A percentile compares a stretch with the other conserved stretches of the same genome.
phyloP scores from a whole-genome alignment of 1,139 yeast species.

The Casaregolazyma lundiana region DNA sequence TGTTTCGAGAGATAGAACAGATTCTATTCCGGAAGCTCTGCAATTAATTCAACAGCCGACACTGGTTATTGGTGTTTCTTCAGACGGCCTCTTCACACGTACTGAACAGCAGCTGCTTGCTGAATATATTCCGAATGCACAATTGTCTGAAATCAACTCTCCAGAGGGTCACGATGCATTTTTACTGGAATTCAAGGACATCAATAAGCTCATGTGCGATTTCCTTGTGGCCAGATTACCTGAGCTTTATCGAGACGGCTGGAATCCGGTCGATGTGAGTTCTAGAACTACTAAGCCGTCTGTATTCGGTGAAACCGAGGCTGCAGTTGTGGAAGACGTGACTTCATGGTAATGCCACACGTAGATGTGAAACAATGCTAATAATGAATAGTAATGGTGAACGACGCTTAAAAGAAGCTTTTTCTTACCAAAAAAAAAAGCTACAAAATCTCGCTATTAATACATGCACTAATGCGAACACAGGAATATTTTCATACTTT shows the following conservation, averaged over 20 bases:
- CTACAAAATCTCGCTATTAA: no score
- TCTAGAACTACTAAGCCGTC: constrained; percentile 52
- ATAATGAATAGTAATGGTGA: no score
- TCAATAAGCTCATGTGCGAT: constrained; percentile 62
- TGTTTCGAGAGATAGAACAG: constrained; percentile 72
- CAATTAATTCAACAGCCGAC: constrained; percentile 64
- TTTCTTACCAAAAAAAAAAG: no score
- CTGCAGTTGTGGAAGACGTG: constrained; percentile 26
- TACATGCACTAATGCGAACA: no score
- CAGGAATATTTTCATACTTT: no score
- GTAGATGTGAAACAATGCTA: not conserved
- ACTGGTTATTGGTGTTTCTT: constrained; percentile 78
- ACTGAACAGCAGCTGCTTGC: constrained; percentile 87
- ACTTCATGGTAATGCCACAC: constrained; percentile 60
- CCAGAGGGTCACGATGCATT: constrained; percentile 99
- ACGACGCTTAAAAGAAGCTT: no score
- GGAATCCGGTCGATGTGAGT: constrained; percentile 47
- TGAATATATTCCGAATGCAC: constrained; percentile 63
- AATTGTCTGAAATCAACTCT: constrained; percentile 67
- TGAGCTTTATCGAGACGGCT: constrained; percentile 53
- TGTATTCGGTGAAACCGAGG: constrained; percentile 91
- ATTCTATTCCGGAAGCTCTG: constrained; percentile 48
- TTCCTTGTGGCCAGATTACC: constrained; percentile 58
- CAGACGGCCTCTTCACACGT: constrained; percentile 90
- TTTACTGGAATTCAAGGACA: constrained; percentile 77